These are phyloP conservation scores for Backusella australiensis DNA, from an alignment of 192 early-diverging fungal species.

Conservation along the genomic window DNA sequence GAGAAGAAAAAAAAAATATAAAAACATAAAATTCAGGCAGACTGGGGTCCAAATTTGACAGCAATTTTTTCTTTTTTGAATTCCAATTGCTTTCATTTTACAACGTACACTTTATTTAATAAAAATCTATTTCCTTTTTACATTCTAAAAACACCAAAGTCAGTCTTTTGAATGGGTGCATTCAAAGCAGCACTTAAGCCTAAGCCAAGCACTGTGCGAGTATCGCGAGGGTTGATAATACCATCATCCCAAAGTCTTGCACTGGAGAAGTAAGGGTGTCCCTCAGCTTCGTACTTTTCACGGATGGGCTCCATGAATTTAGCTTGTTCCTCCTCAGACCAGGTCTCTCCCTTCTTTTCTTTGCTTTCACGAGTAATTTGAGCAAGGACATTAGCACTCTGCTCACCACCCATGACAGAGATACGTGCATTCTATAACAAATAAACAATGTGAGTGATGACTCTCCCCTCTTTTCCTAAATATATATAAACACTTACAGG, in stretches of 20 bases:
- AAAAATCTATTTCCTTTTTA: conserved; percentile 42
- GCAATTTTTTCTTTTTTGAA: background rate
- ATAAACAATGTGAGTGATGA: background rate
- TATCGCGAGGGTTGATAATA: conserved; percentile 86
- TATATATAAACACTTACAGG: conserved; percentile 52
- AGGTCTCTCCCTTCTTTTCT: conserved; percentile 71
- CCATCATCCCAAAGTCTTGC: conserved; percentile 95
- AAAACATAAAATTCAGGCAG: background rate
- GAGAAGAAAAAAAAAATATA: conserved; percentile 4
- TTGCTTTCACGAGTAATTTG: conserved; percentile 83
- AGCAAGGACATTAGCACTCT: conserved; percentile 89
- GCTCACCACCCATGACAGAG: conserved; percentile 97
- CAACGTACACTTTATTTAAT: background rate
- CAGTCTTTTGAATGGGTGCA: conserved; percentile 65
- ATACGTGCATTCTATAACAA: conserved; percentile 69
- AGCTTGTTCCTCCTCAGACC: conserved; percentile 75
- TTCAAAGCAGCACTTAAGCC: conserved; percentile 79
- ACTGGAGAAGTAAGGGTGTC: conserved; percentile 93
- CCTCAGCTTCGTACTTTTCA: conserved; percentile 87
- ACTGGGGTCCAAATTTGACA: background rate
- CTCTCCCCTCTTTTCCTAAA: background rate
- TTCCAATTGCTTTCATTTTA: background rate
- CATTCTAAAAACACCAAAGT: conserved; percentile 97
- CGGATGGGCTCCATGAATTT: conserved; percentile 81
- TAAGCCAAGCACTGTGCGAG: conserved; percentile 84